These are phyloP conservation scores for Bipolaris cookei DNA, from an alignment of 2,329 filamentous ascomycete species.

Conservation along the genomic window DNA sequence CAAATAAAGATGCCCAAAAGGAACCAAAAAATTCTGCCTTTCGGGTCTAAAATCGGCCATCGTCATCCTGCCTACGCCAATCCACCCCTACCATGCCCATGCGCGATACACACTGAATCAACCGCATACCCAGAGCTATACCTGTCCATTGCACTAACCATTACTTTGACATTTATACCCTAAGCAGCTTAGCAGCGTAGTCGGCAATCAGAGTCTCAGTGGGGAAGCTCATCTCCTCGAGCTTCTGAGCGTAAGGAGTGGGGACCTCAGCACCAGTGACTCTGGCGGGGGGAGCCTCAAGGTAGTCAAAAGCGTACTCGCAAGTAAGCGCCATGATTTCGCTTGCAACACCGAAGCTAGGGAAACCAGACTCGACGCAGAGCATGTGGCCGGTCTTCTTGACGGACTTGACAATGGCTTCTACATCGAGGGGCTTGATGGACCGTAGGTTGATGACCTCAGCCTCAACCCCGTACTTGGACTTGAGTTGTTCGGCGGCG, in stretches of 20 bases:
- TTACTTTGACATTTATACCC: slow-evolving; percentile 61
- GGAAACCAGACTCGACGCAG: slow-evolving; percentile 93
- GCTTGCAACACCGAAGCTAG: slow-evolving; percentile 87
- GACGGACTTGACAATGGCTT: slow-evolving; percentile 93
- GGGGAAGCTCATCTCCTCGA: slow-evolving; percentile 96
- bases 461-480: slow-evolving; percentile 92
- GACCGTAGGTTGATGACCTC: slow-evolving; percentile 99
- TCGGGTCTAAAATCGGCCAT: slow-evolving; percentile 16
- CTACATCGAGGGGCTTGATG: slow-evolving; percentile 93
- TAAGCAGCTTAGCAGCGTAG: slow-evolving; percentile 87
- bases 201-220: slow-evolving; percentile 85
- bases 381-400: slow-evolving; percentile 98
- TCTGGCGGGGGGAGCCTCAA: slow-evolving; percentile 90
- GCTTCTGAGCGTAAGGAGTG: slow-evolving; percentile 89
- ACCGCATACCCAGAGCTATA: not conserved
- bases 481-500: slow-evolving; percentile 89
- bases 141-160: not conserved
- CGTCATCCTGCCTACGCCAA: slow-evolving; percentile 30
- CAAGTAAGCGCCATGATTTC: slow-evolving; percentile 94
- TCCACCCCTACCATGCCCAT: not conserved
- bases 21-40: not conserved
- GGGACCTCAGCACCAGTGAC: slow-evolving; percentile 97
- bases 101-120: not conserved
- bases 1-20: not conserved
- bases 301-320: slow-evolving; percentile 98